Evolutionary conservation across 345 rosid species (phyloP), one percentile per base, ranked within the genome.

Genomic region (Corymbia maculata): DNA sequence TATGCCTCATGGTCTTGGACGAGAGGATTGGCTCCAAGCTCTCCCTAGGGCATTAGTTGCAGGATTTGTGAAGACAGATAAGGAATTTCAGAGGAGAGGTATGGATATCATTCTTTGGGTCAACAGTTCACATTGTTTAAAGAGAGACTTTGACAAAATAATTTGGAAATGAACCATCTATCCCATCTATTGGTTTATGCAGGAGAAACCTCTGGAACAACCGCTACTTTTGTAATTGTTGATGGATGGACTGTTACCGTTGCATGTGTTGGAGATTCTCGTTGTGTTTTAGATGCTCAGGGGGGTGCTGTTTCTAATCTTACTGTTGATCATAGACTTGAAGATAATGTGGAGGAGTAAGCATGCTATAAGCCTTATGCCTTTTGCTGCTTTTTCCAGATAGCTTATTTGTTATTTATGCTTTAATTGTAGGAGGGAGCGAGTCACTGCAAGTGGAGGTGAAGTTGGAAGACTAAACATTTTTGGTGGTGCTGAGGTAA

Each of bases 211-310:
- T 97, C 99, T 3, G 98, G 99, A 36, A 97, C 99, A 79, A 96
- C 99, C 57, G 99, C 95, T 28, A 96, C 99, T 47, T 95, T 97
- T 92, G 98, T 97, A 22, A 93, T 97, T 44, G 92, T 97, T 87
- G 99, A 97, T 93, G 94, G 97, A 66, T 95, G 99, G 99, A 96
- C 98, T 49, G 97, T 97, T 82, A 97, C 98, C 0, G 98, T 95
- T 86, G 99, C 99, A 32, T 96, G 95, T 66, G 99, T 97, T 89
- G 99, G 99, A 45, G 99, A 97, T 90, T 95, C 98, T 3, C 98
- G 98, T 6, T 97, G 99, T 90, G 91, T 96, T 89, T 93, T 97
- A 68, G 98, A 96, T 90, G 90, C 98, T 85, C 94, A 92, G 88
- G 97, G 96, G 50, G 94, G 97, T 87, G 91, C 91, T 7, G 94